Conservation (phyloP, 176 grass and related monocot species). For the Phoenix roebelenii region DNA sequence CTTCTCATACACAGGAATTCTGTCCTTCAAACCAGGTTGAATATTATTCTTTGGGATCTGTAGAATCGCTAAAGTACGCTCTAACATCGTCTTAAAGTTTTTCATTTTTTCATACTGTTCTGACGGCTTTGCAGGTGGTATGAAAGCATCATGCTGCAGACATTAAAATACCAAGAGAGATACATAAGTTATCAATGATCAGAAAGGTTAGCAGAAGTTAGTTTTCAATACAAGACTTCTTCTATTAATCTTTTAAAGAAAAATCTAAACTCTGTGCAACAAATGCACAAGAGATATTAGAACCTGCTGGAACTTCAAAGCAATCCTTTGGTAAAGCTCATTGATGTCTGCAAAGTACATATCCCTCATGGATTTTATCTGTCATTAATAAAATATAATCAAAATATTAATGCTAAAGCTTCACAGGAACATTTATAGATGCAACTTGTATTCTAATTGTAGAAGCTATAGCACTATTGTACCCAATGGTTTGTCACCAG, state of each 20-base stretch:
- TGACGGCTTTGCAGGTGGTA: slow-evolving; percentile 25
- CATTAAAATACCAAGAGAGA: neutral
- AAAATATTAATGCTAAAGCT: slow-evolving; percentile 7
- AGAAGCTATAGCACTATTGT: too few relatives aligned
- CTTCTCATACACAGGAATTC: slow-evolving; percentile 43
- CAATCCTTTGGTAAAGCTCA: slow-evolving; percentile 60
- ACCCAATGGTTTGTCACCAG: too few relatives aligned
- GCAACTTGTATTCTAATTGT: neutral
- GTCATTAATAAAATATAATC: slow-evolving; percentile 5
- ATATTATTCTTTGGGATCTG: slow-evolving; percentile 41
- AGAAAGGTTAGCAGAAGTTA: too few relatives aligned
- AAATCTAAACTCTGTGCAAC: neutral
- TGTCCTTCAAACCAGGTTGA: slow-evolving; percentile 39
- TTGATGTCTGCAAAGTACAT: slow-evolving; percentile 47
- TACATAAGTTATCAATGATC: too few relatives aligned
- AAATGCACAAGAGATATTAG: neutral
- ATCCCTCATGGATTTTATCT: slow-evolving; percentile 75
- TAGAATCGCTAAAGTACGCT: slow-evolving; percentile 36
- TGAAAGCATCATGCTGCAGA: slow-evolving; percentile 33
- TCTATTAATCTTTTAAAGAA: too few relatives aligned
- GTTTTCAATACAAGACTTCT: too few relatives aligned
- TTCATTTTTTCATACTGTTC: slow-evolving; percentile 71
- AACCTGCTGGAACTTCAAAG: slow-evolving; percentile 54
- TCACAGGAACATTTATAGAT: neutral
- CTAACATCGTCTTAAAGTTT: slow-evolving; percentile 40